Evolutionary conservation across 2,329 filamentous ascomycete genomes (phyloP).

Genomic region (Pezicula radicicola): DNA sequence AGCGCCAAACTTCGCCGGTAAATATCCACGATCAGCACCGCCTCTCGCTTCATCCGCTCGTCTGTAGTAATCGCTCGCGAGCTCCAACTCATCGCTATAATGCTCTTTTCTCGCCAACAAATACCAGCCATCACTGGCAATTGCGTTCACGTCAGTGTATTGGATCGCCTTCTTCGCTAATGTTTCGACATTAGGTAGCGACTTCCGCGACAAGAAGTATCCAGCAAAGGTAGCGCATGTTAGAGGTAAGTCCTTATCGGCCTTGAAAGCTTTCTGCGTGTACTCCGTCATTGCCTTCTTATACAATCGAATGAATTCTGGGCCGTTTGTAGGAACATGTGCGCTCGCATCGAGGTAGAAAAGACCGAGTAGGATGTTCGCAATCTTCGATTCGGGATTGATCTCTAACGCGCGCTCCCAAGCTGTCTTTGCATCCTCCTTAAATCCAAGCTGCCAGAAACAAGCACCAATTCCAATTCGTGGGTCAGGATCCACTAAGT

Average conservation of each 20-base stretch:
- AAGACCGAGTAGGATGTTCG: conserved; percentile 84
- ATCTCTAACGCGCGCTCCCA: conserved; percentile 88
- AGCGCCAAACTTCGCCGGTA: conserved; percentile 91
- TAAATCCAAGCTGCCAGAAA: conserved; percentile 94
- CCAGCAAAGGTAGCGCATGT: conserved; percentile 87
- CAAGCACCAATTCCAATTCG: conserved; percentile 95
- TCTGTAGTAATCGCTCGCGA: conserved; percentile 82
- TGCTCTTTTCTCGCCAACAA: conserved; percentile 89
- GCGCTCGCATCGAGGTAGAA: conserved; percentile 88
- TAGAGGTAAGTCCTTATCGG: conserved; percentile 86
- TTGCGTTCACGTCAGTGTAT: conserved; percentile 91
- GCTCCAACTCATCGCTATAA: conserved; percentile 69
- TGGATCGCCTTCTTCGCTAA: conserved; percentile 92
- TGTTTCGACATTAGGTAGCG: conserved; percentile 76
- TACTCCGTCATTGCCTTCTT: conserved; percentile 94
- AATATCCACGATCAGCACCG: conserved; percentile 83
- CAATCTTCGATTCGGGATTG: conserved; percentile 79
- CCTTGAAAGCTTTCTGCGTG: conserved; percentile 88
- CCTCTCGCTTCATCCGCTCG: conserved; percentile 89
- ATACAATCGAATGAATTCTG: conserved; percentile 81
- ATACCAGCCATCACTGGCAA: conserved; percentile 98
- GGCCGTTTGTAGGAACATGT: conserved; percentile 77
- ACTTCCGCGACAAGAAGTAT: conserved; percentile 84
- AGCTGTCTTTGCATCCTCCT: conserved; percentile 84
- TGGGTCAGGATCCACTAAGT: conserved; percentile 88